These are phyloP conservation scores for Fomitopsis schrenkii DNA, from an alignment of 1,284 basidiomycete species.

Conservation along the genomic window DNA sequence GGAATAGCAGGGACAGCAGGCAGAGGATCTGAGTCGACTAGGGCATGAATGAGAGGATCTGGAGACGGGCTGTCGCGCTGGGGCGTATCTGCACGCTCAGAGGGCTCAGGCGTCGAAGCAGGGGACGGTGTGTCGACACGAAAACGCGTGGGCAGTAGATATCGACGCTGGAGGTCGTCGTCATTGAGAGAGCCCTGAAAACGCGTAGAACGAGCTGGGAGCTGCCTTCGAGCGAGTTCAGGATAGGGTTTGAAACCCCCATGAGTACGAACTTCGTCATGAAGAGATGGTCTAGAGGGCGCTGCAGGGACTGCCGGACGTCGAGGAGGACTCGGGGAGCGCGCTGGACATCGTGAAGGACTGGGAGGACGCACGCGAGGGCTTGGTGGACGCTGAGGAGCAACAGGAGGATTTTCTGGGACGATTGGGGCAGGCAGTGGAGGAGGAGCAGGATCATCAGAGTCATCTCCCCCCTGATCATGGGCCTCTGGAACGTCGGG, in stretches of 20 bases:
- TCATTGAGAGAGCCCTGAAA: background rate
- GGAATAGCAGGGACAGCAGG: too few species aligned
- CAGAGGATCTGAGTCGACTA: too few species aligned
- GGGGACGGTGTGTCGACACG: too few species aligned
- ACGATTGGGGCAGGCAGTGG: background rate
- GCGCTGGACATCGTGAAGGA: too few species aligned
- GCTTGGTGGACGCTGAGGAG: conserved; percentile 1
- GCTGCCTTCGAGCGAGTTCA: background rate
- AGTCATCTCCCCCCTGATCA: conserved; percentile 7
- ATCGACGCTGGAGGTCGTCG: too few species aligned
- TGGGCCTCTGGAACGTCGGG: background rate
- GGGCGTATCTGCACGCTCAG: too few species aligned
- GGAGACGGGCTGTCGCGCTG: too few species aligned
- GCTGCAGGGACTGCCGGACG: conserved; percentile 6
- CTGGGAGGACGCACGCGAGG: background rate
- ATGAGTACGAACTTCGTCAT: background rate
- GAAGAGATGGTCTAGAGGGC: conserved; percentile 1
- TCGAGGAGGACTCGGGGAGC: background rate
- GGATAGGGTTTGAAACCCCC: conserved; percentile 6
- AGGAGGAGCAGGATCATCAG: conserved; percentile 10
- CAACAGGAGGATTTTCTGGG: background rate
- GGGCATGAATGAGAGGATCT: too few species aligned
- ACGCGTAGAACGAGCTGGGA: too few species aligned
- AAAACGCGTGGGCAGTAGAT: too few species aligned
- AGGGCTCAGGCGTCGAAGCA: too few species aligned